phyloP scores from a whole-genome alignment of 352 stramenopile species.

The Pythium aquatile region DNA sequence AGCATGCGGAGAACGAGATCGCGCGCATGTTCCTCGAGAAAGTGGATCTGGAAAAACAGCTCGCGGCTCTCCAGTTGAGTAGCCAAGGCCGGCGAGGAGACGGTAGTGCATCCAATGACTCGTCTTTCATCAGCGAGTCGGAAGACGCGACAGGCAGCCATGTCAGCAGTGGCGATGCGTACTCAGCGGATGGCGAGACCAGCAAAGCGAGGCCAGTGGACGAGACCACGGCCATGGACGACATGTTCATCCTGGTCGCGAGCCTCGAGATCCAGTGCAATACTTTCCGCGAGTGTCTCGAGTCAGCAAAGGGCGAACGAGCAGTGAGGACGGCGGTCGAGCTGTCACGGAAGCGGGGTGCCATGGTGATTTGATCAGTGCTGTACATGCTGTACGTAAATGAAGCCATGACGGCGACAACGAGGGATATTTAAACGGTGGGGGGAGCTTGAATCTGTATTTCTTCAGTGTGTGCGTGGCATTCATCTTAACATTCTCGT shows the following conservation, averaged over 20 bases:
- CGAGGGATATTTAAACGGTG: conserved; percentile 1
- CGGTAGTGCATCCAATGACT: not conserved
- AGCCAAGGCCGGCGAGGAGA: not conserved
- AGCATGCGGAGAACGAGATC: conserved; percentile 56
- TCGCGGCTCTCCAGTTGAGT: conserved; percentile 7
- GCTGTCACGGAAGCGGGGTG: conserved; percentile 27
- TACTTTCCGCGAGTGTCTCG: conserved; percentile 49
- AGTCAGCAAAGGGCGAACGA: conserved; percentile 36
- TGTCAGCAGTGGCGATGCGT: not conserved
- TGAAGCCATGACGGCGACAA: not conserved
- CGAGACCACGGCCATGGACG: conserved; percentile 34
- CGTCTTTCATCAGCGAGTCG: conserved; percentile 18
- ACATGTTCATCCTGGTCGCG: conserved; percentile 59
- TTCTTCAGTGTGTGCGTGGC: not conserved
- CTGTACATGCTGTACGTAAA: not conserved
- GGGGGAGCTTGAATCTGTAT: conserved; percentile 1
- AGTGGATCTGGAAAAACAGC: conserved; percentile 46
- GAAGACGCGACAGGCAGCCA: not conserved
- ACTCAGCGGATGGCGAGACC: not conserved
- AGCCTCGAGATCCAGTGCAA: conserved; percentile 74
- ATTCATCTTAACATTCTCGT: not conserved
- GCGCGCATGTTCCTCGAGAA: conserved; percentile 54
- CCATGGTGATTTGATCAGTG: conserved; percentile 21
- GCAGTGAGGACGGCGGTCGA: conserved; percentile 29
- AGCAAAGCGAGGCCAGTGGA: conserved; percentile 16